phyloP scores from a whole-genome alignment of 1,284 basidiomycete species.

The Singerocomus rubriflavus region DNA sequence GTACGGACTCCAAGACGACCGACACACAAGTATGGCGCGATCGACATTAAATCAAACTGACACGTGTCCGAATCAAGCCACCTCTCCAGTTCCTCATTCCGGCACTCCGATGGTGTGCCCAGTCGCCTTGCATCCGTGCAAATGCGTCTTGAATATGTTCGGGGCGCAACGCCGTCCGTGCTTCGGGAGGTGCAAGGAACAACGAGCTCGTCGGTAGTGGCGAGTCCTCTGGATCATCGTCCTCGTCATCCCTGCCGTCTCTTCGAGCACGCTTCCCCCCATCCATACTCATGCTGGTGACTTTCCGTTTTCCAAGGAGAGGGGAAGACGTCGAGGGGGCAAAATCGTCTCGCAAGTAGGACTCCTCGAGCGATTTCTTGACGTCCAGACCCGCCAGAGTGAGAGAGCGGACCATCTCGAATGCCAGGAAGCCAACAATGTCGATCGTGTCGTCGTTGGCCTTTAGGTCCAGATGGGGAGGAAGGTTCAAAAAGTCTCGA shows the following conservation, averaged over 20 bases:
- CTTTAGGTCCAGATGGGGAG: slow-evolving; percentile 84
- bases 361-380: slow-evolving; percentile 75
- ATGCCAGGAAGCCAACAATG: slow-evolving; percentile 94
- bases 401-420: slow-evolving; percentile 94
- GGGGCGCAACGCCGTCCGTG: slow-evolving; percentile 71
- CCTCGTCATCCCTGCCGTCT: slow-evolving; percentile 45
- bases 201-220: slow-evolving; percentile 65
- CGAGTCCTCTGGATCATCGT: slow-evolving; percentile 55
- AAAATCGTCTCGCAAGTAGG: slow-evolving; percentile 64
- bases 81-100: slow-evolving; percentile 88
- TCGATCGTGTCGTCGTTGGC: slow-evolving; percentile 95
- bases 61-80: slow-evolving; percentile 73
- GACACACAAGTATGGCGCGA: background rate
- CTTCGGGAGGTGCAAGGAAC: slow-evolving; percentile 78
- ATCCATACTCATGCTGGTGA: slow-evolving; percentile 40
- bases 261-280: slow-evolving; percentile 60
- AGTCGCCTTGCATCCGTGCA: slow-evolving; percentile 81
- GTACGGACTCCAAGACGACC: background rate
- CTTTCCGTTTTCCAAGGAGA: slow-evolving; percentile 69
- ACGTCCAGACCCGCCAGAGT: slow-evolving; percentile 85
- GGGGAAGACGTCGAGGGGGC: slow-evolving; percentile 44
- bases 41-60: slow-evolving; percentile 65
- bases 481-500: slow-evolving; percentile 93
- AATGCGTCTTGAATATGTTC: slow-evolving; percentile 91
- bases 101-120: slow-evolving; percentile 72